phyloP scores from a whole-genome alignment of 371 early-diverging fungal genomes.

The Lichtheimia ornata region DNA sequence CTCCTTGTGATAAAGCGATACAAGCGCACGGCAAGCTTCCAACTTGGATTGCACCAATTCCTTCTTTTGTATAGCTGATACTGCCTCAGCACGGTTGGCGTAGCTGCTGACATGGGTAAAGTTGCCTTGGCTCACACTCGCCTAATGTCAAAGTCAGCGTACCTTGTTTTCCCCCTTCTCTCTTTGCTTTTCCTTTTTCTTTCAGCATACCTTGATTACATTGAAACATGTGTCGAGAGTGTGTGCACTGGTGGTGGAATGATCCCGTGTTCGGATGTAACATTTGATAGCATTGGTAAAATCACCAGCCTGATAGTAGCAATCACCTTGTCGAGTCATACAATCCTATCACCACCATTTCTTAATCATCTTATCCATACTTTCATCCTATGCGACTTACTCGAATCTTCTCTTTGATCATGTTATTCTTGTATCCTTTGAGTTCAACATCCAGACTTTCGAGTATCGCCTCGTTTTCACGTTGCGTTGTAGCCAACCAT shows the following conservation, averaged over 20 bases:
- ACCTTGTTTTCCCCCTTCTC: background rate
- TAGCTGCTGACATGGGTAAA: conserved; percentile 72
- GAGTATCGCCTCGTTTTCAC: conserved; percentile 39
- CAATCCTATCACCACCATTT: conserved; percentile 4
- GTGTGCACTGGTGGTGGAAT: conserved; percentile 73
- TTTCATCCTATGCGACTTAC: conserved; percentile 40
- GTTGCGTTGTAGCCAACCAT: conserved; percentile 67
- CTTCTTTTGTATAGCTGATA: conserved; percentile 67
- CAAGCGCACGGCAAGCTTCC: conserved; percentile 68
- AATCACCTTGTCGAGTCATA: conserved; percentile 61
- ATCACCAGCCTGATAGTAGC: conserved; percentile 73
- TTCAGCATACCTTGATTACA: conserved; percentile 68
- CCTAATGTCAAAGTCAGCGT: background rate
- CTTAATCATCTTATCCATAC: background rate
- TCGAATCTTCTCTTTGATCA: conserved; percentile 82
- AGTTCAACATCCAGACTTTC: conserved; percentile 76
- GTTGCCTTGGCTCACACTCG: conserved; percentile 65
- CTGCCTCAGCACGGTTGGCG: conserved; percentile 73
- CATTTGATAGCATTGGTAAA: conserved; percentile 64
- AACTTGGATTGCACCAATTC: conserved; percentile 61
- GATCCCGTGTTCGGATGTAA: conserved; percentile 77
- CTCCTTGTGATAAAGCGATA: conserved; percentile 45
- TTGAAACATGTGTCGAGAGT: conserved; percentile 80
- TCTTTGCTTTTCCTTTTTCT: background rate
- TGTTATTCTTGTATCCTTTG: conserved; percentile 68